phyloP scores from a whole-genome alignment of 805 yeast species.

The Nakazawaea anatomiae region DNA sequence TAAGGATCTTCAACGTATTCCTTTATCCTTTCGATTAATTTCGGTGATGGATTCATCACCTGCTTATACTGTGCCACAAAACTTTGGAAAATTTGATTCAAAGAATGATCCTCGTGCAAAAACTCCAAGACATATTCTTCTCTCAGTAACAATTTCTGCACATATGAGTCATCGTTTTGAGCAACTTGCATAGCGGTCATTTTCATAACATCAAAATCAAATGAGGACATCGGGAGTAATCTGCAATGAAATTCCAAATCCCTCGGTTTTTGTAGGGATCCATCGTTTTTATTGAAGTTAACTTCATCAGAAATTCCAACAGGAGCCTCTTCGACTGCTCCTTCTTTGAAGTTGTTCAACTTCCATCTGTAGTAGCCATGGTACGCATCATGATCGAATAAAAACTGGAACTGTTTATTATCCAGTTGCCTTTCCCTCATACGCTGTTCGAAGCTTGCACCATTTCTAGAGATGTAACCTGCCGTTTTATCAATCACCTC shows the following conservation, averaged over 20 bases:
- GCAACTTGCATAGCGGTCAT: slow-evolving; percentile 67
- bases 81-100: slow-evolving; percentile 42
- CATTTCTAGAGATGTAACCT: slow-evolving; percentile 63
- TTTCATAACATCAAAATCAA: slow-evolving; percentile 67
- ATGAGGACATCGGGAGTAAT: slow-evolving; percentile 40
- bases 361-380: slow-evolving; percentile 51
- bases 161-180: slow-evolving; percentile 44
- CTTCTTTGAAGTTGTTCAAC: slow-evolving; percentile 28
- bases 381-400: slow-evolving; percentile 48
- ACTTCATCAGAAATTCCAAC: background rate
- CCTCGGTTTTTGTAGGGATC: slow-evolving; percentile 16
- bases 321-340: slow-evolving; percentile 12
- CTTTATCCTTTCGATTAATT: slow-evolving; percentile 15
- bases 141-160: slow-evolving; percentile 30
- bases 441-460: slow-evolving; percentile 55
- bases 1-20: slow-evolving; percentile 24
- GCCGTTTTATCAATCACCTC: slow-evolving; percentile 67
- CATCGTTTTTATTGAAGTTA: background rate
- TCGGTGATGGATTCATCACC: slow-evolving; percentile 23
- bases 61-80: slow-evolving; percentile 52
- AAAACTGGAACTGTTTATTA: slow-evolving; percentile 57
- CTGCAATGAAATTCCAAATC: slow-evolving; percentile 23
- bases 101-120: slow-evolving; percentile 50
- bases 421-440: slow-evolving; percentile 39
- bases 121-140: slow-evolving; percentile 56